phyloP scores from a whole-genome alignment of 371 early-diverging fungal genomes.

The Syncephalastrum racemosum region DNA sequence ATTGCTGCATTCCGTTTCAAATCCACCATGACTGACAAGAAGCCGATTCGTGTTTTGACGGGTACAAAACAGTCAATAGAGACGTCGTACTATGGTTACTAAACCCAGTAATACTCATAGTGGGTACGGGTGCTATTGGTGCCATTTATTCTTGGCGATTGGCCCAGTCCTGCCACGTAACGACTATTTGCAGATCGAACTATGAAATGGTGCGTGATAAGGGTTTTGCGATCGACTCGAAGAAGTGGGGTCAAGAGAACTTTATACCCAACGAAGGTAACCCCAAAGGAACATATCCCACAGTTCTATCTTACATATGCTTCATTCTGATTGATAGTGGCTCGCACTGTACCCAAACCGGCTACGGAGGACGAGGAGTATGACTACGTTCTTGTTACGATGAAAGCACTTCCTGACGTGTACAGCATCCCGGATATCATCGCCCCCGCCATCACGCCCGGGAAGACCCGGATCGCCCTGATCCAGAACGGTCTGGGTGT shows the following conservation, averaged over 20 bases:
- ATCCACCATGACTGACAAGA: conserved; percentile 5
- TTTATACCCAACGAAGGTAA: conserved; percentile 60
- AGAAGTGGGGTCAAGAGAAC: conserved; percentile 56
- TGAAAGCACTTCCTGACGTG: conserved; percentile 73
- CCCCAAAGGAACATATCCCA: background rate
- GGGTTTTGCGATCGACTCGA: conserved; percentile 68
- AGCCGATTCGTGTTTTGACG: conserved; percentile 12
- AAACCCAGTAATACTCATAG: conserved; percentile 25
- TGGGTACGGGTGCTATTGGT: conserved; percentile 83
- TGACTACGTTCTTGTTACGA: conserved; percentile 74
- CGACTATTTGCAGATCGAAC: conserved; percentile 82
- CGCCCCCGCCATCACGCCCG: conserved; percentile 56
- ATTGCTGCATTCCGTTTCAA: background rate
- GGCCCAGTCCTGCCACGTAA: conserved; percentile 58
- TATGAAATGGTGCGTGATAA: conserved; percentile 57
- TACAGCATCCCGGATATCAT: conserved; percentile 61
- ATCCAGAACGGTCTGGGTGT: conserved; percentile 88
- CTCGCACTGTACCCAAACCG: conserved; percentile 54
- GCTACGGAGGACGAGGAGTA: conserved; percentile 34
- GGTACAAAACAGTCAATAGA: conserved; percentile 5
- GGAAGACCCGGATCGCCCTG: conserved; percentile 65
- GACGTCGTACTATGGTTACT: background rate
- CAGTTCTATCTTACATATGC: background rate
- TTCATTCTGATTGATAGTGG: conserved; percentile 22
- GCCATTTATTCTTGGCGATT: conserved; percentile 74